phyloP scores from a whole-genome alignment of 1,284 basidiomycete genomes.

The Termitomyces sp. region DNA sequence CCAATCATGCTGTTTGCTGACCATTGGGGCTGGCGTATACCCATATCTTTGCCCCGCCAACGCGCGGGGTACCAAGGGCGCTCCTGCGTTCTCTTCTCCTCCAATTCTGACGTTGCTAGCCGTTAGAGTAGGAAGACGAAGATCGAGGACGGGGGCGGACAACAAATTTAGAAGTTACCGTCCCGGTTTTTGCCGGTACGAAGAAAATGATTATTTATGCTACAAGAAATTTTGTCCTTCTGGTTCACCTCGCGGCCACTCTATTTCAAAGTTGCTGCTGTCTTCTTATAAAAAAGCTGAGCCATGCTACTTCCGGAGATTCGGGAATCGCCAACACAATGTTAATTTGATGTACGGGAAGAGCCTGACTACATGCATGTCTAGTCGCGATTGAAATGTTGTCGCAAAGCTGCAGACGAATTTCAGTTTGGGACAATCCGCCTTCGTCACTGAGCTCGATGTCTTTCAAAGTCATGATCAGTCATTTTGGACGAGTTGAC shows the following conservation, averaged over 20 bases:
- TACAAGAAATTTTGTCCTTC: background rate
- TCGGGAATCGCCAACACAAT: too few relatives aligned
- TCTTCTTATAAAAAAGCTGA: too few relatives aligned
- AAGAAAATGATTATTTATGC: background rate
- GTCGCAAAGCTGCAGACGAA: too few relatives aligned
- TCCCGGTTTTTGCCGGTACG: constrained; percentile 14
- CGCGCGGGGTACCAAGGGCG: constrained; percentile 38
- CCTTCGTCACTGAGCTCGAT: too few relatives aligned
- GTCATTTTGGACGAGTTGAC: too few relatives aligned
- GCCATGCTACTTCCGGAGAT: too few relatives aligned
- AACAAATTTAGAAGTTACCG: constrained; percentile 9
- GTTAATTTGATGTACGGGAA: too few relatives aligned
- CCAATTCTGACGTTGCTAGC: constrained; percentile 10
- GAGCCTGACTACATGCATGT: too few relatives aligned
- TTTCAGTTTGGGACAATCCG: too few relatives aligned
- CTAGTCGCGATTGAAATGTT: too few relatives aligned
- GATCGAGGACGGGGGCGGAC: background rate
- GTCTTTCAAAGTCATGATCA: too few relatives aligned
- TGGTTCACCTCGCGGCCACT: background rate
- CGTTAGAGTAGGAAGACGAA: background rate
- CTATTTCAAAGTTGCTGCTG: background rate
- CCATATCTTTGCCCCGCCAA: constrained; percentile 63
- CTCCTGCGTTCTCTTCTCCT: constrained; percentile 12
- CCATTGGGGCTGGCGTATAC: constrained; percentile 51
- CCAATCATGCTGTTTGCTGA: constrained; percentile 70